Base-by-base conservation (phyloP, 2,329 filamentous ascomycete species). In the Fusarium mexicanum region DNA sequence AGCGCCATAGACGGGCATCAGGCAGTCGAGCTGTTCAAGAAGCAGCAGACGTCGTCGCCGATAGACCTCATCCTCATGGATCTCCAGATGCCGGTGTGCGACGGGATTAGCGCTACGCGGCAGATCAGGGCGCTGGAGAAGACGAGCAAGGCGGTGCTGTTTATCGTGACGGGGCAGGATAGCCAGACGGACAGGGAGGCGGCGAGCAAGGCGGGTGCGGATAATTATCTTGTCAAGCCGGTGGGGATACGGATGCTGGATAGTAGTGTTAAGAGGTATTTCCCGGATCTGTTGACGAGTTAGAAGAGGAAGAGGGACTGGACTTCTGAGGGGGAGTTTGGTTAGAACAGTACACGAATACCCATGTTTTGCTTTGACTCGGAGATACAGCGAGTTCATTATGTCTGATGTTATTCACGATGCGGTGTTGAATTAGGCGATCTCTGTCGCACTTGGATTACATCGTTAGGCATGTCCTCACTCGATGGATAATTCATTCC, bases 1-100 rank as follows among this genome's bases (percentile, higher is more conserved):
- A 82, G 82, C 3, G 85, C 85, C 3, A 80, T 80, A 12, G 83
- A 87, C 47, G 85, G 86, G 5, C 77, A 80, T 24, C 81, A 86
- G 76, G 86, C 86, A 5, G 81, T 87, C 16, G 80, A 84, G 4
- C 53, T 77, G 2, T 80, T 79, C 35, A 54, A 55, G 5, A 44
- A 72, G n/a, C 72, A 79, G 9, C 78, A 80, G 29, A 8, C 44
- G 5, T 46, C 55, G 2, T 60, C 16, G 64, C 53, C 38, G 26
- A 71, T 80, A 4, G 69, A 74, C 31, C 68, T 80, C 13, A 70
- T 80, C 5, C 68, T 80, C 2, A 80, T 80, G 79, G 79, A 80
- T 24, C 40, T 80, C 0, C 79, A 80, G 50, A 80, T 80, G 79
- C 79, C 79, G 12, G 60, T 79, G 1, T 79, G 79, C 37, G 79